Conservation (phyloP, 1,284 basidiomycete species). For the Trametes pubescens region DNA sequence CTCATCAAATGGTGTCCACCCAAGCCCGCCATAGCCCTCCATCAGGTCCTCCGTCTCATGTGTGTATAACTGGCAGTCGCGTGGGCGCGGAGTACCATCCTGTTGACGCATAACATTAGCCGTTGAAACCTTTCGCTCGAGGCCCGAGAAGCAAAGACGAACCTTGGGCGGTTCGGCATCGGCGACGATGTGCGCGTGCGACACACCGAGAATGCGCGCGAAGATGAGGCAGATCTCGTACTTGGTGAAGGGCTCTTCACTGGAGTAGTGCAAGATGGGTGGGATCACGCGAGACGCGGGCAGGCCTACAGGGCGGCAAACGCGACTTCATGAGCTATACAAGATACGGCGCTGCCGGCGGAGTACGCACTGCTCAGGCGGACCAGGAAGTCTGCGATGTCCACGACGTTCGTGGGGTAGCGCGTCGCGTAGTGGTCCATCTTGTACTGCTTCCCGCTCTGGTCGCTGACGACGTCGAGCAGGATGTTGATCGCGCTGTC, state of each 20-base stretch:
- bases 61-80: constrained; percentile 75
- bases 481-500: constrained; percentile 85
- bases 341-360: neutral
- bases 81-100: constrained; percentile 63
- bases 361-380: constrained; percentile 63
- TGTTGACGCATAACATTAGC: constrained; percentile 29
- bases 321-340: neutral
- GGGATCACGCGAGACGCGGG: constrained; percentile 54
- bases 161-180: constrained; percentile 68
- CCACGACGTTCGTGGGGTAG: constrained; percentile 81
- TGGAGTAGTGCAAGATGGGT: constrained; percentile 79
- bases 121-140: neutral
- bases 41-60: constrained; percentile 69
- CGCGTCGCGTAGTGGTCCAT: constrained; percentile 90
- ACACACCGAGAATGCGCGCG: constrained; percentile 67
- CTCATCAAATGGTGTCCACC: constrained; percentile 72
- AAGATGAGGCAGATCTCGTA: constrained; percentile 86
- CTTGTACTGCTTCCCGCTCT: constrained; percentile 79
- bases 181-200: constrained; percentile 72
- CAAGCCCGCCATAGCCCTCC: constrained; percentile 63
- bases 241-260: constrained; percentile 80
- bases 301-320: constrained; percentile 33
- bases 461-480: constrained; percentile 79
- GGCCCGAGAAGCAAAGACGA: constrained; percentile 6
- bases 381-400: constrained; percentile 79